A percentile compares a stretch with the other conserved stretches of the same genome.
Evolutionary conservation across 2,329 filamentous ascomycete genomes (phyloP).

Genomic region (Cordyceps tenuipes): DNA sequence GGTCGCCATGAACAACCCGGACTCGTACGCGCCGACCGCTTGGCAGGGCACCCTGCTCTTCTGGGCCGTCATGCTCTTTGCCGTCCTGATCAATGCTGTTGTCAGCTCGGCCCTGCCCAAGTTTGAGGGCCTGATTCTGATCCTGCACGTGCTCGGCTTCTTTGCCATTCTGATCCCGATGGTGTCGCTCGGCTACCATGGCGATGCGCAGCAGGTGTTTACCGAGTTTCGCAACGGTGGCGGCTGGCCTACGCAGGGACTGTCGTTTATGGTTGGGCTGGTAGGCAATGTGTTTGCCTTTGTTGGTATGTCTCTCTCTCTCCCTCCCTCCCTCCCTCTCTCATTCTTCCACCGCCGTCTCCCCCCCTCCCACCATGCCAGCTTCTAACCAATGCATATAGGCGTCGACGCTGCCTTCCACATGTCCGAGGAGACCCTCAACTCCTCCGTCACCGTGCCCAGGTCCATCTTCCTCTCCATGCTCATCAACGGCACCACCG

Average conservation of each 20-base stretch:
- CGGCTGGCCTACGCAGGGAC: conserved; percentile 28
- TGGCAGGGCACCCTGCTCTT: conserved; percentile 10
- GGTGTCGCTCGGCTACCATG: conserved; percentile 25
- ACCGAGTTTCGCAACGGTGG: conserved; percentile 34
- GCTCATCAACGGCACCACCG: conserved; percentile 41
- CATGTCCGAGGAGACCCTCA: conserved; percentile 27
- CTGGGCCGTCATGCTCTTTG: conserved; percentile 11
- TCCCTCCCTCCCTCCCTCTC: too few relatives aligned
- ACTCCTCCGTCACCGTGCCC: conserved; percentile 42
- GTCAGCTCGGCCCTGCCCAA: conserved; percentile 37
- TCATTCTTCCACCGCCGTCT: too few relatives aligned
- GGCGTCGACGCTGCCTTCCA: conserved; percentile 23
- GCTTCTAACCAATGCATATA: background rate
- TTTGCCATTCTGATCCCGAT: conserved; percentile 25
- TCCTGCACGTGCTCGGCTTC: conserved; percentile 35
- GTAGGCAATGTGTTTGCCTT: conserved; percentile 32
- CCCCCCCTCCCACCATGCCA: too few relatives aligned
- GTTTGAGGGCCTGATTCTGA: conserved; percentile 41
- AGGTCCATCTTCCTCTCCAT: conserved; percentile 41
- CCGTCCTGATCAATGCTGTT: conserved; percentile 29
- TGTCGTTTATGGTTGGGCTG: conserved; percentile 34
- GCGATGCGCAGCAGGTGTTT: conserved; percentile 31
- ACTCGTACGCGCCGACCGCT: background rate
- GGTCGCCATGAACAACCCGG: conserved; percentile 3
- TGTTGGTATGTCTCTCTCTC: conserved; percentile 18